Conservation (phyloP, 768 basidiomycete genomes). For the Boletus reticulatus region DNA sequence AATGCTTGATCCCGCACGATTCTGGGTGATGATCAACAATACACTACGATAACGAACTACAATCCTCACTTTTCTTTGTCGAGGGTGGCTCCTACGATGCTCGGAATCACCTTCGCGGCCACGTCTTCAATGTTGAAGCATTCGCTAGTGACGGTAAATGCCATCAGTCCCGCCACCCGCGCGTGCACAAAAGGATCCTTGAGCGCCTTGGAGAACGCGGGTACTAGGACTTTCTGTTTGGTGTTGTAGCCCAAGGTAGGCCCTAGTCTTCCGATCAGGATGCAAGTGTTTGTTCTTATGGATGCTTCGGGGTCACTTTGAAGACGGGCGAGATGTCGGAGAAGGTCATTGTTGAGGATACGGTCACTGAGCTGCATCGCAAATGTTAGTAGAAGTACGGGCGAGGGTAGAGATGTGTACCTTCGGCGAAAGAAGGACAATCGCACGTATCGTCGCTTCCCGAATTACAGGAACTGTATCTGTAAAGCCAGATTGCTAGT, state of each 20-base stretch:
- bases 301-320: conserved; percentile 92
- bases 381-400: background rate
- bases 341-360: conserved; percentile 93
- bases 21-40: conserved; percentile 39
- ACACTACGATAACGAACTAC: background rate
- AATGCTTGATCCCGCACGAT: conserved; percentile 95
- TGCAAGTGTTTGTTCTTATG: conserved; percentile 96
- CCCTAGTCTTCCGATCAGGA: conserved; percentile 89
- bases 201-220: conserved; percentile 86
- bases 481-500: conserved; percentile 90
- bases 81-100: conserved; percentile 72
- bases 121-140: conserved; percentile 87
- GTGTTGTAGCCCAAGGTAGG: conserved; percentile 84
- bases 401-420: conserved; percentile 34
- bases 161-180: conserved; percentile 91
- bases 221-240: conserved; percentile 94
- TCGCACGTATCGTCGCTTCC: conserved; percentile 89
- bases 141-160: conserved; percentile 91
- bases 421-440: conserved; percentile 82
- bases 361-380: conserved; percentile 74
- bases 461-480: conserved; percentile 94
- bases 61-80: conserved; percentile 87
- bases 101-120: conserved; percentile 87
- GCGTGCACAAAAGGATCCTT: conserved; percentile 93
- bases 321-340: conserved; percentile 88